These are phyloP conservation scores for Sugiyamaella chiloensis DNA, from an alignment of 805 yeast species.

Conservation along the genomic window DNA sequence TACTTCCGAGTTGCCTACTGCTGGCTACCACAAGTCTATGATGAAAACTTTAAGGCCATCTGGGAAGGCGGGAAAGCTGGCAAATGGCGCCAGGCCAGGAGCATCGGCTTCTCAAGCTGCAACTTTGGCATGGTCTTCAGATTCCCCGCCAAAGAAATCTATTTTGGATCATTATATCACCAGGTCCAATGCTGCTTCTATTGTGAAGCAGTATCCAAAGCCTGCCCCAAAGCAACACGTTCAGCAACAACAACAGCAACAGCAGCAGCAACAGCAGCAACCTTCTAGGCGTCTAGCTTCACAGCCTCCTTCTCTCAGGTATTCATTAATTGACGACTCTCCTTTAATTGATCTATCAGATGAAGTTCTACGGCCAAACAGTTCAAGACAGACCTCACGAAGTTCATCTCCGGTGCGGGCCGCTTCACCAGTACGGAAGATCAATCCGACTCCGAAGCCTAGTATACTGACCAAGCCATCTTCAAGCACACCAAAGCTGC, in stretches of 20 bases:
- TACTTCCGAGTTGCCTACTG: slow-evolving; percentile 10
- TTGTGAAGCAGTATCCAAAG: slow-evolving; percentile 10
- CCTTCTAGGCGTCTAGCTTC: background rate
- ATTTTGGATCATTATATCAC: slow-evolving; percentile 9
- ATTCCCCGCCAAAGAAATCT: slow-evolving; percentile 5
- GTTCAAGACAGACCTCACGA: background rate
- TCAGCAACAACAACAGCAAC: no score
- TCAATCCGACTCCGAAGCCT: slow-evolving; percentile 2
- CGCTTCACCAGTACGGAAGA: background rate
- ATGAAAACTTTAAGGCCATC: slow-evolving; percentile 23
- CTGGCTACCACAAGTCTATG: slow-evolving; percentile 18
- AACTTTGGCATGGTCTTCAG: slow-evolving; percentile 24
- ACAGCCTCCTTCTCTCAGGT: slow-evolving; percentile 2
- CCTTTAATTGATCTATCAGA: slow-evolving; percentile 11
- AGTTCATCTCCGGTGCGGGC: background rate
- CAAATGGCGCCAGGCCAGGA: slow-evolving; percentile 10
- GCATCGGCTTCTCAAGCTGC: slow-evolving; percentile 23
- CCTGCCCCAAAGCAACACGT: background rate
- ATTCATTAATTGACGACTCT: slow-evolving; percentile 9
- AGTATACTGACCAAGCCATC: no score
- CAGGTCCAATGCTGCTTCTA: slow-evolving; percentile 13
- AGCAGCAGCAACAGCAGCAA: no score
- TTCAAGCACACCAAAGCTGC: background rate
- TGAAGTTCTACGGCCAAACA: background rate
- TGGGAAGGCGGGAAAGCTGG: slow-evolving; percentile 19